Evolutionary conservation across 805 yeast genomes (phyloP).

Genomic region (Wickerhamomyces bovis): DNA sequence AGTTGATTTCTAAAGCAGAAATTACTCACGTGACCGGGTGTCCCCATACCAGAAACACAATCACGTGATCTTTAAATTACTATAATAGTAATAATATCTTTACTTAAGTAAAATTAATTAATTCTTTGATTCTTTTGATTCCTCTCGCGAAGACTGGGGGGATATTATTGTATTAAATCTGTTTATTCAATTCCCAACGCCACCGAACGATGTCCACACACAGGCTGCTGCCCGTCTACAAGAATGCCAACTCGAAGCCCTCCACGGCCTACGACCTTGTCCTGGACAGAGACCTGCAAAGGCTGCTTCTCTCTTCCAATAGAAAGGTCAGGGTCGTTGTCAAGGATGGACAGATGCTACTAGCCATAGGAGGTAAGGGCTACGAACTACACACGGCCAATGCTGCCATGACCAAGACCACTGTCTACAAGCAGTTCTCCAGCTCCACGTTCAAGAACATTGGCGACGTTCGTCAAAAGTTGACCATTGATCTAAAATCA

Average conservation of each 20-base stretch:
- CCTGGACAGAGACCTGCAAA: constrained; percentile 6
- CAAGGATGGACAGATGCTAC: constrained; percentile 13
- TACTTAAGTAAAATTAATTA: no score
- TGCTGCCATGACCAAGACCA: neutral
- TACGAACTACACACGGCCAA: neutral
- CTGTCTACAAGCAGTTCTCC: constrained; percentile 20
- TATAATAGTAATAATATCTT: no score
- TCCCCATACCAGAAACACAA: no score
- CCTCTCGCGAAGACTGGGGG: no score
- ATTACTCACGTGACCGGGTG: no score
- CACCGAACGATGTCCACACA: constrained; percentile 6
- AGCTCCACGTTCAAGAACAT: constrained; percentile 16
- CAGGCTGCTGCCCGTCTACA: constrained; percentile 11
- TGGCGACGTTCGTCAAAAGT: constrained; percentile 7
- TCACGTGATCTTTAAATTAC: no score
- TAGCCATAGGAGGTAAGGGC: constrained; percentile 7
- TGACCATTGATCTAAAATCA: neutral
- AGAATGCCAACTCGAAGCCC: constrained; percentile 5
- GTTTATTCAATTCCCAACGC: neutral
- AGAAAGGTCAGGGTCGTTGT: constrained; percentile 17
- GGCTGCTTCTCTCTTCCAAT: constrained; percentile 3
- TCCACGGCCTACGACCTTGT: constrained; percentile 9
- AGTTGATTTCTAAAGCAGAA: no score
- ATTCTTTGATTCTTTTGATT: no score
- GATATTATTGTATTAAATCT: no score